phyloP scores from a whole-genome alignment of 2,329 filamentous ascomycete species.

The Paraconiothyrium brasiliense region DNA sequence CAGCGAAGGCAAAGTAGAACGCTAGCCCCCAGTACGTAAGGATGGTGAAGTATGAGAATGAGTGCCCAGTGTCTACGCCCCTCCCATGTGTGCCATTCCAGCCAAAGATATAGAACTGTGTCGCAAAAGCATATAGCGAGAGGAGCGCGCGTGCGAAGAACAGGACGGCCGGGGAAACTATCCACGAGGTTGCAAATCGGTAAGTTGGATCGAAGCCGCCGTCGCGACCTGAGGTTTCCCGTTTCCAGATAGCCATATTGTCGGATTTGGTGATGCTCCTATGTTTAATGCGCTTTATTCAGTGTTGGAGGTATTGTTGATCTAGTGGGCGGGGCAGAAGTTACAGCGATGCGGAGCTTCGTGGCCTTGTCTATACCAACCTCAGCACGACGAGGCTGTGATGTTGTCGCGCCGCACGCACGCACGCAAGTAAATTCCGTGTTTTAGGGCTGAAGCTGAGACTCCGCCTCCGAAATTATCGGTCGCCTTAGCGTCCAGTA shows the following conservation, averaged over 20 bases:
- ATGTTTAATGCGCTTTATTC: constrained; percentile 11
- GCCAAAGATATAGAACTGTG: constrained; percentile 74
- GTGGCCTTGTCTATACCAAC: constrained; percentile 3
- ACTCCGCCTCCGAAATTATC: constrained; percentile 15
- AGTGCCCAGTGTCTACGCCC: constrained; percentile 55
- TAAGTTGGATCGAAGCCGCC: constrained; percentile 59
- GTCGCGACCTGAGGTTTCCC: constrained; percentile 37
- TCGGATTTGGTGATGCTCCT: constrained; percentile 13
- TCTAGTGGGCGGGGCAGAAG: background rate
- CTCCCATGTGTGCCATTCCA: constrained; percentile 67
- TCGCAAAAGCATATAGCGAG: constrained; percentile 73
- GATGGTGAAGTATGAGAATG: constrained; percentile 85
- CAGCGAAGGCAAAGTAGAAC: constrained; percentile 77
- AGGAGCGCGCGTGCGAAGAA: constrained; percentile 64
- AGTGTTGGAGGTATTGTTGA: constrained; percentile 1
- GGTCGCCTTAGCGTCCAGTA: constrained; percentile 10
- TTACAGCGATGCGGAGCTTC: background rate
- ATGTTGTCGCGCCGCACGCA: background rate
- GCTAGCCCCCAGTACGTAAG: constrained; percentile 83
- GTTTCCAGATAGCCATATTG: constrained; percentile 39
- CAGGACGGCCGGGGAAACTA: constrained; percentile 72
- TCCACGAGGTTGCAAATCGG: constrained; percentile 83
- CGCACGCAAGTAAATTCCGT: background rate
- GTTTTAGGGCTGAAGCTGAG: constrained; percentile 15
- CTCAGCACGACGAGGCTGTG: constrained; percentile 1